phyloP scores from a whole-genome alignment of 2,329 filamentous ascomycete species.

The Ophiostoma perfectum region DNA sequence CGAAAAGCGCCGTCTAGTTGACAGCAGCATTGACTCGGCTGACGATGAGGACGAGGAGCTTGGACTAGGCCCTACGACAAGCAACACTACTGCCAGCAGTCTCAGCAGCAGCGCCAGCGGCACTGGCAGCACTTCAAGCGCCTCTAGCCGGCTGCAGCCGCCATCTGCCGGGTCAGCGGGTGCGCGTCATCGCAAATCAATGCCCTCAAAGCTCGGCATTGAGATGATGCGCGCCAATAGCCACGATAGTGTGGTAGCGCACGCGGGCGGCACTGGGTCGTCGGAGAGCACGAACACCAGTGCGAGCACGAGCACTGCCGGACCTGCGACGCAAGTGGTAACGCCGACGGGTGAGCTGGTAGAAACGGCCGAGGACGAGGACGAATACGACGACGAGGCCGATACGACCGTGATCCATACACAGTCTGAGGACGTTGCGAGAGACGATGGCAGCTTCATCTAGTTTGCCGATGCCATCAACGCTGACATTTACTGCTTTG shows the following conservation, averaged over 20 bases:
- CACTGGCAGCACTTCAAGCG: conserved; percentile 29
- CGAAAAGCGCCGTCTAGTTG: conserved; percentile 61
- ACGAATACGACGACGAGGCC: conserved; percentile 24
- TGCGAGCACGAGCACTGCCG: conserved; percentile 31
- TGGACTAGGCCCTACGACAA: conserved; percentile 41
- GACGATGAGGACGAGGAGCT: conserved; percentile 94
- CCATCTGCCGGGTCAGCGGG: conserved; percentile 26
- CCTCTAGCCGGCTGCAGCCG: conserved; percentile 24
- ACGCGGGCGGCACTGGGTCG: conserved; percentile 26
- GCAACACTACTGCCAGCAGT: conserved; percentile 32
- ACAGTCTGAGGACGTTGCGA: conserved; percentile 26
- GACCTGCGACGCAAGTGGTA: conserved; percentile 49
- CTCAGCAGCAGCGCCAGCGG: conserved; percentile 33
- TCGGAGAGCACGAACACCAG: conserved; percentile 41
- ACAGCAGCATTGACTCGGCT: conserved; percentile 75
- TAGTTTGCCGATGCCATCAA: not conserved
- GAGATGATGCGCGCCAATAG: conserved; percentile 99
- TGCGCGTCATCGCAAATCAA: conserved; percentile 45
- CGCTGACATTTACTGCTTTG: not conserved
- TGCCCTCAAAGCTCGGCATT: conserved; percentile 81
- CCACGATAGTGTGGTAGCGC: conserved; percentile 64
- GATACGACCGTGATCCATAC: conserved; percentile 30
- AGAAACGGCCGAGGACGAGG: conserved; percentile 9
- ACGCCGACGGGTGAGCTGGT: conserved; percentile 44
- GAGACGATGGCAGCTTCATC: not conserved